Base-by-base conservation (phyloP, 2,329 filamentous ascomycete species). In the Colletotrichum viniferum region DNA sequence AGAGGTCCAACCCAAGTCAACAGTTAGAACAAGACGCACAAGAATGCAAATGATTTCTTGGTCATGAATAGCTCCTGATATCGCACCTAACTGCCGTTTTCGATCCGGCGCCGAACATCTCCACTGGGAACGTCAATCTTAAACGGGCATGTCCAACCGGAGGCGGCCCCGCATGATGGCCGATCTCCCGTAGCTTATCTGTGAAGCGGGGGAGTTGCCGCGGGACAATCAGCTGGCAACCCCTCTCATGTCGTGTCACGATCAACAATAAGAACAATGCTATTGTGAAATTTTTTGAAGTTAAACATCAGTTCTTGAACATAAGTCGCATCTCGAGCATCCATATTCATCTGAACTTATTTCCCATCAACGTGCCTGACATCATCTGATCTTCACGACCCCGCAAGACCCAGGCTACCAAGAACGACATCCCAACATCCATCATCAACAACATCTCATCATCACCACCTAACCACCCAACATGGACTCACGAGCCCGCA, bases 401-500 rank as follows among this genome's bases (percentile, higher is more conserved):
- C 30, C n/a, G n/a, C 43, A 21, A 4, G 43, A 21, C 43, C 4
- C 4, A 52, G 43, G 10, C 43, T 5, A 52, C 6, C 43, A 13
- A 6, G n/a, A 21, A 52, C 43, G 10, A 52, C 43, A 7, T 7
- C 28, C 28, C 36, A 58, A 56, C 24, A 30, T 8, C 21, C 60
- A 38, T 16, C 18, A 62, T 52, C 28, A n/a, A 21, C 43, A 8
- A 21, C 43, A 8, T 28, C 12, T 55, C 30, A 0, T 4, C 56
- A 12, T 21, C 38, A 36, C n/a, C 16, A 34, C 36, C 26, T 56
- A n/a, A 9, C n/a, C n/a, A 21, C 5, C 2, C 9, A 38, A 26
- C 16, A 77, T 77, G 76, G 71, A 77, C 18, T 16, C 38, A 48
- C 55, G 70, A 52, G 63, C 74, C 32, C 16, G 61, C n/a, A 34